Conservation (phyloP, 345 rosid genomes). For the Eucalyptus cloeziana region DNA sequence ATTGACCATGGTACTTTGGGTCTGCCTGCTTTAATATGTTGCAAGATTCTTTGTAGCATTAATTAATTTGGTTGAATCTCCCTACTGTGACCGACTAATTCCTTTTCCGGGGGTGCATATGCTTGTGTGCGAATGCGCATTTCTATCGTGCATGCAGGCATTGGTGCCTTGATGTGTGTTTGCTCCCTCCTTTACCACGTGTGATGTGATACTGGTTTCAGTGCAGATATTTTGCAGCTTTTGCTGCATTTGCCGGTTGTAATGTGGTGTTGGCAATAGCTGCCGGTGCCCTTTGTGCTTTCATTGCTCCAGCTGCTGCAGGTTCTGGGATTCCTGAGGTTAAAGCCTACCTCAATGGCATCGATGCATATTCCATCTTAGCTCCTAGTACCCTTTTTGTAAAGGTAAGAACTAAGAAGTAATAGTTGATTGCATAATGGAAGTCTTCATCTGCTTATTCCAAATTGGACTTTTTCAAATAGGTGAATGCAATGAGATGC, state of each 20-base stretch:
- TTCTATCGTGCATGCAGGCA: background rate
- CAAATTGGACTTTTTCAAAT: background rate
- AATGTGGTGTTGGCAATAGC: slow-evolving; percentile 18
- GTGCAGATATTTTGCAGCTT: slow-evolving; percentile 29
- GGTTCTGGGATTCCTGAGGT: slow-evolving; percentile 47
- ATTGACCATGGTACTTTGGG: background rate
- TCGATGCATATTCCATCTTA: slow-evolving; percentile 29
- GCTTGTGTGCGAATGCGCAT: background rate
- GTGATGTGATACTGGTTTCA: background rate
- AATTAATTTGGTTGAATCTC: background rate
- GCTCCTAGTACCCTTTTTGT: slow-evolving; percentile 36
- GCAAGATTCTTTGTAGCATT: background rate
- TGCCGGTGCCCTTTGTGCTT: slow-evolving; percentile 27
- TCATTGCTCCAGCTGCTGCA: slow-evolving; percentile 34
- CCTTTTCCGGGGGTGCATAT: background rate
- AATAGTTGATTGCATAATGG: background rate
- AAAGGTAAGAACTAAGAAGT: slow-evolving; percentile 12
- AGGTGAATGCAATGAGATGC: background rate
- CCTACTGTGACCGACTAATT: background rate
- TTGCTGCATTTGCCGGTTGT: slow-evolving; percentile 11
- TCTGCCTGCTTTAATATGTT: background rate
- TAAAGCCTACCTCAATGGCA: slow-evolving; percentile 43
- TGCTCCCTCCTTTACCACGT: background rate
- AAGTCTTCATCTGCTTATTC: background rate
- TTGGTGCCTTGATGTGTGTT: background rate